phyloP scores from a whole-genome alignment of 1,284 basidiomycete species.

The Puccinia sorghi region DNA sequence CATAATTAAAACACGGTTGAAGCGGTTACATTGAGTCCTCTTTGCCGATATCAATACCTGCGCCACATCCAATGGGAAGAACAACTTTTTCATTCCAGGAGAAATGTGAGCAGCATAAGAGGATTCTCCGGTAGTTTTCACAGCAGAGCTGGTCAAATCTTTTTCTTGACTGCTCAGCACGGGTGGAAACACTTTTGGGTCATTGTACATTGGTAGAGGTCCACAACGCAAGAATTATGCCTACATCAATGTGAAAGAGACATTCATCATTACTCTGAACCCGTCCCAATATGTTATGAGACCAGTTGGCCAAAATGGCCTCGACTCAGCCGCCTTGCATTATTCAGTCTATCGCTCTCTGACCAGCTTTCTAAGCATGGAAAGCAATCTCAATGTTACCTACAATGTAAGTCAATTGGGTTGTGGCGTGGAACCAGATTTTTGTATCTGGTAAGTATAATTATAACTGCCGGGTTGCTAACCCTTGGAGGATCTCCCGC shows the following conservation, averaged over 20 bases:
- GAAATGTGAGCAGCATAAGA: conserved; percentile 64
- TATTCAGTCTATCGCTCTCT: conserved; percentile 85
- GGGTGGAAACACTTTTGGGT: conserved; percentile 85
- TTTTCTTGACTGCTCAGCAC: conserved; percentile 60
- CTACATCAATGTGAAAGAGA: conserved; percentile 65
- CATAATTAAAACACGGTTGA: no score
- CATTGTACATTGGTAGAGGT: conserved; percentile 82
- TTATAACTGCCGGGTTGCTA: background rate
- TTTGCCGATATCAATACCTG: conserved; percentile 70
- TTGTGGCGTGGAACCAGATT: conserved; percentile 84
- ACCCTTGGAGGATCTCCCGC: background rate
- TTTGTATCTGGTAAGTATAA: conserved; percentile 67
- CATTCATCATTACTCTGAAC: conserved; percentile 66
- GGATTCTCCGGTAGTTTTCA: background rate
- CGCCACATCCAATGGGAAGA: conserved; percentile 70
- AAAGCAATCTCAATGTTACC: conserved; percentile 82
- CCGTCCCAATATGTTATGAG: conserved; percentile 74
- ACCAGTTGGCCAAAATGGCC: conserved; percentile 64
- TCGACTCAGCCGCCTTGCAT: conserved; percentile 82
- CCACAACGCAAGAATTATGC: conserved; percentile 70
- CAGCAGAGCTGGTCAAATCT: background rate
- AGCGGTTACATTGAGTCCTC: no score
- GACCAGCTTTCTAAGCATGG: conserved; percentile 83
- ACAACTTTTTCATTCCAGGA: conserved; percentile 82
- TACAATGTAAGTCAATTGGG: conserved; percentile 80